phyloP scores from a whole-genome alignment of 192 early-diverging fungal species.

The Coemansia sp. region DNA sequence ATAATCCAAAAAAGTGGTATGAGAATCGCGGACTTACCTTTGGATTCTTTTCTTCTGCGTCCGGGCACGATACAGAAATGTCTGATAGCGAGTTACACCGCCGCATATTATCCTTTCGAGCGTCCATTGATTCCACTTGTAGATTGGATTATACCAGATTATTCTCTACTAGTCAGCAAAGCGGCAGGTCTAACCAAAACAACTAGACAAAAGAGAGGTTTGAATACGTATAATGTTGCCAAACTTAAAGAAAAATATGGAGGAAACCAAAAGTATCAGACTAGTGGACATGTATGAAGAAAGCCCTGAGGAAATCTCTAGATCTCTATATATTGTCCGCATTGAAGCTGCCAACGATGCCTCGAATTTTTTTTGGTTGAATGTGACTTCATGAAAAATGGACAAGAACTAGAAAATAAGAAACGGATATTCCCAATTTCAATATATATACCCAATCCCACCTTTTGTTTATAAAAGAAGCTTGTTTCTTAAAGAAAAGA shows the following conservation, averaged over 20 bases:
- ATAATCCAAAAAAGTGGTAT: not conserved
- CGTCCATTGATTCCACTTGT: not conserved
- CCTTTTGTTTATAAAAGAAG: no score
- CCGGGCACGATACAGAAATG: not conserved
- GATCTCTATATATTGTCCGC: no score
- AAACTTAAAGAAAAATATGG: not conserved
- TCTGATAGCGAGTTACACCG: not conserved
- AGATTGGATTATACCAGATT: not conserved
- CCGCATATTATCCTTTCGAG: not conserved
- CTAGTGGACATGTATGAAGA: slow-evolving; percentile 2
- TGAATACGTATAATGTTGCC: not conserved
- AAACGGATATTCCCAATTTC: not conserved
- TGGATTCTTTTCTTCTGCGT: not conserved
- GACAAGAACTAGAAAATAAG: not conserved
- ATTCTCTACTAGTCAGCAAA: not conserved
- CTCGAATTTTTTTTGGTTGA: no score
- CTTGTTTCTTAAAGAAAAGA: no score
- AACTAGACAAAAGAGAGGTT: not conserved
- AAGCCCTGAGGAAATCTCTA: no score
- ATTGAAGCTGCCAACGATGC: no score
- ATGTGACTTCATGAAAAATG: not conserved
- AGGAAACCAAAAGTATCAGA: not conserved
- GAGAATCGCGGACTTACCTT: not conserved
- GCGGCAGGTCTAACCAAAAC: not conserved
- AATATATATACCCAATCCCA: no score